Evolutionary conservation across 1,139 yeast species (phyloP), one percentile per base, ranked within the genome.

Genomic region (Candida tropicalis): DNA sequence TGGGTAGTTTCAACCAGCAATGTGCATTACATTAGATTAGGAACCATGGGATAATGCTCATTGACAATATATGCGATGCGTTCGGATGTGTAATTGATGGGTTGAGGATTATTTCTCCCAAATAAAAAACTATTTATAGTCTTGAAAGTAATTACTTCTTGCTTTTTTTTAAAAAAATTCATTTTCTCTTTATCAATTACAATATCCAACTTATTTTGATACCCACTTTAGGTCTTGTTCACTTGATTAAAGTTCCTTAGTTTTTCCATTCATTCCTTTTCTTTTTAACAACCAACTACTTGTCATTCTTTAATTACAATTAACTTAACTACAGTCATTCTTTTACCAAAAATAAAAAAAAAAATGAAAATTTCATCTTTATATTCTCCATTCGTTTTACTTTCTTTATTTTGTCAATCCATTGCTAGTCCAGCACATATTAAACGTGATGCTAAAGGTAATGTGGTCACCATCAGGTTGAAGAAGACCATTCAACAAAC

Each of bases 401-500:
- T 45, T 26, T 41, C 46, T 9, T 54, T 65, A 47, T 51, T 62
- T 35, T 45, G 64, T 39, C 49, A 47, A 17, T 53, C 60, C 20
- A 32, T 57, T 29, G 70, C 67, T 38, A 65, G 68, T 39, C 70
- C 74, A 20, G 49, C 60, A 23, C 50, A 47, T 27, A 42, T 45
- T 17, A 51, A 51, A 37, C 47, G 48, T 28, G 52, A 53, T 35
- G 22, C 20, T 18, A 41, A 41, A 31, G 47, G 48, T 35, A 68
- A 56, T 43, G 63, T 60, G 4, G 70, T 68, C 23, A 53, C 68
- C 29, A 69, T 71, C 39, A 65, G 64, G 35, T 54, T 71, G 44
- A 65, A 67, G 46, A 65, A 65, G 10, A 72, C 77, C 3, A 67
- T 70, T 18, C 66, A 68, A 43, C 58, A 63, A 37, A 51, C 60